Evolutionary conservation across 164 flowering plant species (phyloP).

Genomic region (Liriodendron chinense): DNA sequence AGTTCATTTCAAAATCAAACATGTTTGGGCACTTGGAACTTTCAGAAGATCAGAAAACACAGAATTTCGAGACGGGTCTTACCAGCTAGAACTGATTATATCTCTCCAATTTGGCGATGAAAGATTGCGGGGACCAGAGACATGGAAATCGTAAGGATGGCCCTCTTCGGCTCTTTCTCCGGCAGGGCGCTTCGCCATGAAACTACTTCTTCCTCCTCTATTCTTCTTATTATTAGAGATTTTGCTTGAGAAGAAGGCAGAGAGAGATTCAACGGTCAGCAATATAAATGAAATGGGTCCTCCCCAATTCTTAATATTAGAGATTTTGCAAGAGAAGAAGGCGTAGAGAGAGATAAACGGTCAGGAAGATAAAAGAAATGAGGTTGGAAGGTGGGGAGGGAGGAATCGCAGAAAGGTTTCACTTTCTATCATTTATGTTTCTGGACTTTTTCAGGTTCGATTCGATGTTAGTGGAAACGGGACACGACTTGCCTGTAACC

Average conservation of each 20-base stretch:
- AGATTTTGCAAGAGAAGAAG: neutral
- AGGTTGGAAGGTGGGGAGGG: neutral
- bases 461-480: conserved; percentile 4
- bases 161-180: conserved; percentile 22
- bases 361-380: neutral
- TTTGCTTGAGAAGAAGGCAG: neutral
- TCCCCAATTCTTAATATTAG: neutral
- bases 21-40: neutral
- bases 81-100: conserved; percentile 83
- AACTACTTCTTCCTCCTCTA: neutral
- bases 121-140: conserved; percentile 84
- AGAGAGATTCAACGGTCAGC: conserved; percentile 12
- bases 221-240: neutral
- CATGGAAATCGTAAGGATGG: conserved; percentile 83
- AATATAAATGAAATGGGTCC: neutral
- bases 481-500: too few species aligned
- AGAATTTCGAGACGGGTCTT: conserved; percentile 1
- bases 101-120: conserved; percentile 84
- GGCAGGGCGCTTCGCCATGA: conserved; percentile 33
- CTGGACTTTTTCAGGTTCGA: conserved; percentile 11
- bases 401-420: neutral
- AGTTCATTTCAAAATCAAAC: too few species aligned
- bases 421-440: neutral
- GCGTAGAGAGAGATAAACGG: conserved; percentile 15
- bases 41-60: neutral